These are phyloP conservation scores for Aspergillus sp. DNA, from an alignment of 2,329 filamentous ascomycete species.

Conservation along the genomic window DNA sequence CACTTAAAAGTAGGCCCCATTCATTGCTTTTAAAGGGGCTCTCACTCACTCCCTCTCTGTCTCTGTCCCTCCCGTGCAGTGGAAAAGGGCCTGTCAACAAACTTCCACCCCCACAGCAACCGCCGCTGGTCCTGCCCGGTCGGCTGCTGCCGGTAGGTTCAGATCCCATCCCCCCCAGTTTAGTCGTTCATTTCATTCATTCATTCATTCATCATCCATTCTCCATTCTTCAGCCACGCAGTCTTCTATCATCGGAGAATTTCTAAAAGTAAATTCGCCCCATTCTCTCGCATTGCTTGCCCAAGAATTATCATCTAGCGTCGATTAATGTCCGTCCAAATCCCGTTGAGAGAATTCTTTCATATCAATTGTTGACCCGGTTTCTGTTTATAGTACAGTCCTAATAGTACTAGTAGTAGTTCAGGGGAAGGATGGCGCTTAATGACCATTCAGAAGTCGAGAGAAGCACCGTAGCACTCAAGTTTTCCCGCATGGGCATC, in stretches of 20 bases:
- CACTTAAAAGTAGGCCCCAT: too few species aligned
- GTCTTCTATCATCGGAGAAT: neutral
- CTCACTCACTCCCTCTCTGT: neutral
- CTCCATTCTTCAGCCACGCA: neutral
- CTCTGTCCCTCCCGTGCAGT: neutral
- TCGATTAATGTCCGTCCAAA: neutral
- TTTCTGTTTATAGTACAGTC: neutral
- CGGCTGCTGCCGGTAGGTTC: conserved; percentile 11
- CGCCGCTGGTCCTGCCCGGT: conserved; percentile 13
- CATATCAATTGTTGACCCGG: neutral
- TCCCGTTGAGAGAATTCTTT: neutral
- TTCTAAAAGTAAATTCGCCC: neutral
- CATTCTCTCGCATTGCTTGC: neutral
- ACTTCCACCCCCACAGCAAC: conserved; percentile 28
- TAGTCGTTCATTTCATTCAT: too few species aligned
- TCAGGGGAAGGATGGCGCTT: neutral
- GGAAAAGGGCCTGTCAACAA: conserved; percentile 22
- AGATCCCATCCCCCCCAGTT: too few species aligned
- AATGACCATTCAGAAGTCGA: neutral
- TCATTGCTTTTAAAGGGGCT: neutral
- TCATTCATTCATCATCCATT: neutral
- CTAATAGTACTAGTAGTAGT: neutral
- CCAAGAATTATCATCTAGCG: neutral
- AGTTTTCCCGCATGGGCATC: neutral
- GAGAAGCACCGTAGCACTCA: neutral